These are phyloP conservation scores for Gossypium lobatum DNA, from an alignment of 441 rosid species.

Conservation along the genomic window DNA sequence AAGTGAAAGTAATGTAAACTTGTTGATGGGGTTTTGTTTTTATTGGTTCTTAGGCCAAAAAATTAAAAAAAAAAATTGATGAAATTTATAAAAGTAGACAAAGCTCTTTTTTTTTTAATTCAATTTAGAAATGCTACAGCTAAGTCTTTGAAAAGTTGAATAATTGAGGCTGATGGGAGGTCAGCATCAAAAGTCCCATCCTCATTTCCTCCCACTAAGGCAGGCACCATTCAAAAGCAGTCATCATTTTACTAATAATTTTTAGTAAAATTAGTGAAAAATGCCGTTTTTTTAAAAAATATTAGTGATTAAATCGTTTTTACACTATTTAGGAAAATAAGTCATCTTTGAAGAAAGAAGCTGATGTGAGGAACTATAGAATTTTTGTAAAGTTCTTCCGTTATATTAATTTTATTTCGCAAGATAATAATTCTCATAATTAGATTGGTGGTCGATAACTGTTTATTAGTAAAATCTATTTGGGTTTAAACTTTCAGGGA, in stretches of 20 bases:
- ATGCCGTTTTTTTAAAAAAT: no score
- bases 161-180: constrained; percentile 22
- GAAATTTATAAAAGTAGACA: not conserved
- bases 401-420: no score
- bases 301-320: no score
- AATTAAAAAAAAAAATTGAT: not conserved
- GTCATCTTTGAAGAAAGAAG: no score
- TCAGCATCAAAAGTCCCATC: constrained; percentile 16
- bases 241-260: not conserved
- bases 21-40: constrained; percentile 7
- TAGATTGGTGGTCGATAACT: no score
- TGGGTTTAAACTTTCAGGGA: no score
- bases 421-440: no score
- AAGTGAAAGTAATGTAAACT: not conserved
- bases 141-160: not conserved
- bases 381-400: no score
- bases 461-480: no score
- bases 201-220: constrained; percentile 22
- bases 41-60: not conserved
- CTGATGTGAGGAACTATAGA: no score
- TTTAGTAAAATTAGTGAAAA: no score
- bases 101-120: not conserved
- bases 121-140: not conserved
- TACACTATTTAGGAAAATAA: no score
- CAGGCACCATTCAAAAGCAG: not conserved